Base-by-base conservation (phyloP, 768 basidiomycete species). In the Boletus huronensis region DNA sequence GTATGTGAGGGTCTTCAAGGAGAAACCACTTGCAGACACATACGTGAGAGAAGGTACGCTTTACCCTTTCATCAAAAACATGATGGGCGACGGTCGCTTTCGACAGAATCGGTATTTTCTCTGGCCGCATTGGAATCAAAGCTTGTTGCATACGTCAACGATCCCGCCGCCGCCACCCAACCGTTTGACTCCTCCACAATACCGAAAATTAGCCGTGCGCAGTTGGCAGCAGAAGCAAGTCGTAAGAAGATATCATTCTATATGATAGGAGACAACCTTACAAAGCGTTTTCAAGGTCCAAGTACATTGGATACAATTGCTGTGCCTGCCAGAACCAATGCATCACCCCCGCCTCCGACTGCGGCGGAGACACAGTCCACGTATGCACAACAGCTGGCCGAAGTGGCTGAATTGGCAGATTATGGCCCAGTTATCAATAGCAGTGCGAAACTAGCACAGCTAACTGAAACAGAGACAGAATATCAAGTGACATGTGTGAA, bases 381-480 rank as follows among this genome's bases (percentile, higher is more conserved):
- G 9, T 98, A 96, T 70, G 83, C 81, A 2, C 80, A 88, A 58
- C 93, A 98, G 65, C 84, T 99, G 7, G 75, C 84, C 2, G 88
- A 88, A 50, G 85, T 98, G 26, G 87, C 94, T 21, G 91, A 98
- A 64, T 82, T 99, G 55, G 81, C 81, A 5, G 74, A 78, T 8
- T 98, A 96, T 70, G 97, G 97, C 10, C 71, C 88, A 46, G 83
- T 97, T 48, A 78, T 95, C 66, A 93, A 87, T 73, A 98, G 93
- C 79, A 90, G 84, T 58, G 59, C 80, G 35, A 90, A 85, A 61
- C 85, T 88, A 11, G 74, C 80, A 23, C 90, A 88, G 58, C 84
- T 98, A 54, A 98, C 97, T 14, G 97, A 99, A 74, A 89, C 83
- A 64, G 97, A 98, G 74, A 98, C 94, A 5, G 97, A 98, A 74